Evolutionary conservation across 2,329 filamentous ascomycete genomes (phyloP).

Genomic region (Mariannaea elegans): DNA sequence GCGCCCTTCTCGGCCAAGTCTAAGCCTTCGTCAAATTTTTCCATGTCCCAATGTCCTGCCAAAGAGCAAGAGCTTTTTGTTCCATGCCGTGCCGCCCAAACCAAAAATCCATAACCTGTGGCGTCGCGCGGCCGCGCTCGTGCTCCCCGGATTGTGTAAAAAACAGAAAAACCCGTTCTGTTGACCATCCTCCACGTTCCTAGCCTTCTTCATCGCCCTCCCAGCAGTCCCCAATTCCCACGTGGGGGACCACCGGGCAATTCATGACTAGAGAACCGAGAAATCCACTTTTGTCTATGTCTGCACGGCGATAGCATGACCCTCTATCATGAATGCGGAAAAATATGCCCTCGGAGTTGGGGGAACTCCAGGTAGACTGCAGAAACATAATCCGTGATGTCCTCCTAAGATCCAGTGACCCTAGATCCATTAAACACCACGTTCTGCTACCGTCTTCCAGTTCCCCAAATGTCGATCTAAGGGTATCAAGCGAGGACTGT

Average conservation of each 20-base stretch:
- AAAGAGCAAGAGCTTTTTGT: constrained; percentile 44
- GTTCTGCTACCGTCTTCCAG: constrained; percentile 49
- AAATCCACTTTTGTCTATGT: constrained; percentile 75
- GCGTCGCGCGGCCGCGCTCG: constrained; percentile 49
- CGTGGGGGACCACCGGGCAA: constrained; percentile 46
- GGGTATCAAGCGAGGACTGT: constrained; percentile 55
- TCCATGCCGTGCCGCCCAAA: constrained; percentile 45
- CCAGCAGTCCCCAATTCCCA: constrained; percentile 42
- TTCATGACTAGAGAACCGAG: constrained; percentile 63
- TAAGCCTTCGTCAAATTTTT: constrained; percentile 40
- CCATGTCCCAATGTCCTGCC: constrained; percentile 42
- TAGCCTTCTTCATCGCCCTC: constrained; percentile 46
- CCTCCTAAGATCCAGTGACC: constrained; percentile 45
- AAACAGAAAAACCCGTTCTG: constrained; percentile 48
- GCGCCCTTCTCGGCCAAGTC: constrained; percentile 36
- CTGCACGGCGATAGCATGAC: constrained; percentile 56
- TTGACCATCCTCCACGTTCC: constrained; percentile 45
- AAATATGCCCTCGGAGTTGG: constrained; percentile 48
- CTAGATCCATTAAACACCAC: constrained; percentile 49
- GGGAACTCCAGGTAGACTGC: constrained; percentile 48
- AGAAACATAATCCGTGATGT: constrained; percentile 51
- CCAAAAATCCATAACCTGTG: constrained; percentile 50
- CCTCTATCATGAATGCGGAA: constrained; percentile 54
- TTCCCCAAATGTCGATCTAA: constrained; percentile 54
- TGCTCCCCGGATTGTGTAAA: constrained; percentile 46